Conservation (phyloP, 306 rosid species). For the Neltuma alba region DNA sequence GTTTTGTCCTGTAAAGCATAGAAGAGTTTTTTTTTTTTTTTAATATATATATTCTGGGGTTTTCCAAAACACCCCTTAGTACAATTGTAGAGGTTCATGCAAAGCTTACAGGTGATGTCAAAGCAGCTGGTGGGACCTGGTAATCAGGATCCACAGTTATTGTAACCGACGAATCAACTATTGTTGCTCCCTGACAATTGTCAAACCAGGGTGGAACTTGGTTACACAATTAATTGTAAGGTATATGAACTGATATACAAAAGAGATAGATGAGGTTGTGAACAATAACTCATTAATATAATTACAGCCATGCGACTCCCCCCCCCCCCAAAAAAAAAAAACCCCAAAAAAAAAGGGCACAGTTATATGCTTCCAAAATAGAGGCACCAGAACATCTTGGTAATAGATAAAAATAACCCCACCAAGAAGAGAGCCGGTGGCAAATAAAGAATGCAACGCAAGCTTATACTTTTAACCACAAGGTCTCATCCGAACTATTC, state of each 20-base stretch:
- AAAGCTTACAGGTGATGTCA: constrained; percentile 59
- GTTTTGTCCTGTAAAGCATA: too few species aligned
- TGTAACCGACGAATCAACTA: constrained; percentile 78
- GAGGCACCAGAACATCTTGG: constrained; percentile 9
- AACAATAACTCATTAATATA: constrained; percentile 13
- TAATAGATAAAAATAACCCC: constrained; percentile 24
- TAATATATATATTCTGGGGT: too few species aligned
- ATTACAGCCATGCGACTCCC: neutral
- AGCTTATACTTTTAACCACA: constrained; percentile 6
- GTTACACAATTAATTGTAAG: neutral
- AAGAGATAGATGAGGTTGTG: constrained; percentile 14
- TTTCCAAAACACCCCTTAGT: too few species aligned
- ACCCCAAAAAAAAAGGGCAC: neutral
- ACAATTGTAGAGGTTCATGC: constrained; percentile 8
- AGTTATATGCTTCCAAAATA: constrained; percentile 12
- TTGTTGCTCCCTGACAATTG: constrained; percentile 84
- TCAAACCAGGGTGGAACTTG: constrained; percentile 29
- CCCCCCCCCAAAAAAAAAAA: neutral
- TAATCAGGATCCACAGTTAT: constrained; percentile 76
- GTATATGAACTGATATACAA: neutral
- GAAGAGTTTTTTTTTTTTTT: too few species aligned
- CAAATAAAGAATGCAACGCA: constrained; percentile 19
- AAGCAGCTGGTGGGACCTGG: constrained; percentile 77
- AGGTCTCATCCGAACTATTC: constrained; percentile 13
- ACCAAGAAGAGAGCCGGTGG: constrained; percentile 1